Conservation (phyloP, 2,329 filamentous ascomycete genomes). For the Penicillium sp. region DNA sequence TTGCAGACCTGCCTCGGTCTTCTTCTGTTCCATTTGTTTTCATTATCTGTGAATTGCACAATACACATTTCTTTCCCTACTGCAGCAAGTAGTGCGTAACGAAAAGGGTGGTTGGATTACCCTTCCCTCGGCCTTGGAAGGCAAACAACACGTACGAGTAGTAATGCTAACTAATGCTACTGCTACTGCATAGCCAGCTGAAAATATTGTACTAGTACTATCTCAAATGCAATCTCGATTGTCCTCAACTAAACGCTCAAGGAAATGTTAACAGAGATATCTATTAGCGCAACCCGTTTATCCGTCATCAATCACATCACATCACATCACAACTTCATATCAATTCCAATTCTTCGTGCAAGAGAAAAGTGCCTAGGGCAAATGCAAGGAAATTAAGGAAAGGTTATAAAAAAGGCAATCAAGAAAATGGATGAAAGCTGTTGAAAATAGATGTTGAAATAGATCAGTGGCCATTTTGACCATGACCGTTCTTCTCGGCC, state of each 20-base stretch:
- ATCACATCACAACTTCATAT: slow-evolving; percentile 1
- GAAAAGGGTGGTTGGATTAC: too few relatives aligned
- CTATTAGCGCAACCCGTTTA: slow-evolving; percentile 6
- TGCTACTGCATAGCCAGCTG: too few relatives aligned
- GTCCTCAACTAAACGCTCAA: slow-evolving; percentile 6
- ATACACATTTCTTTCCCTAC: slow-evolving; percentile 21
- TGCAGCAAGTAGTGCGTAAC: too few relatives aligned
- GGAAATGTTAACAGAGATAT: slow-evolving; percentile 4
- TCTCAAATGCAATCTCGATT: slow-evolving; percentile 10
- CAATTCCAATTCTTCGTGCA: not conserved
- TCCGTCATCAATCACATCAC: not conserved
- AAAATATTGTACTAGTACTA: too few relatives aligned
- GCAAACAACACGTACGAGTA: too few relatives aligned
- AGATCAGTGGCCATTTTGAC: slow-evolving; percentile 15
- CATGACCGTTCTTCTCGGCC: slow-evolving; percentile 46
- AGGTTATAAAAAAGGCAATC: not conserved
- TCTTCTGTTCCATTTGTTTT: slow-evolving; percentile 28
- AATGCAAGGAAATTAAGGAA: not conserved
- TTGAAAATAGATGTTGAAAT: not conserved
- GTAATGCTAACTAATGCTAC: too few relatives aligned
- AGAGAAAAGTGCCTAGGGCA: not conserved
- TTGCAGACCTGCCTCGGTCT: slow-evolving; percentile 7
- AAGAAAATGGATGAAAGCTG: not conserved
- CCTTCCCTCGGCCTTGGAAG: too few relatives aligned
- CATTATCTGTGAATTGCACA: slow-evolving; percentile 33